Evolutionary conservation across 164 flowering plant genomes (phyloP).

Genomic region (Chimonanthus salicifolius): DNA sequence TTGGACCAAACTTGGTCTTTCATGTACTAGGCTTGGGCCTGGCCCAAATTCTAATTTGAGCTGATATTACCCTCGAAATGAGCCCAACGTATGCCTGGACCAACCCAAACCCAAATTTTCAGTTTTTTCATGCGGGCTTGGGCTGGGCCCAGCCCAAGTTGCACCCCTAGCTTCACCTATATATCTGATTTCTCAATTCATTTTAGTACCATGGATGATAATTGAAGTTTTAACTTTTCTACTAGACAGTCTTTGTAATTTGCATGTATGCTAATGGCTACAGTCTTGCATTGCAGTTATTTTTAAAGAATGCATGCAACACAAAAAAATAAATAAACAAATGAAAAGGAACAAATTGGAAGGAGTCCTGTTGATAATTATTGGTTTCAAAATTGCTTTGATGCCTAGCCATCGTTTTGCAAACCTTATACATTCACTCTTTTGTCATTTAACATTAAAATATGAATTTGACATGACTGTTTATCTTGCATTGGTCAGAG

Average conservation of each 20-base stretch:
- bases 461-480: not conserved
- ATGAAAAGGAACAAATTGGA: not conserved
- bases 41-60: too few species aligned
- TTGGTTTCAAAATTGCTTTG: not conserved
- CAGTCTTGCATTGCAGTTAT: not conserved
- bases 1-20: too few species aligned
- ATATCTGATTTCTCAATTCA: not conserved
- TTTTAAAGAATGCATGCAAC: not conserved
- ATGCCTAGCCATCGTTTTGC: not conserved
- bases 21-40: too few species aligned
- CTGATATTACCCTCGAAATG: too few species aligned
- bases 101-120: too few species aligned
- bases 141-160: too few species aligned
- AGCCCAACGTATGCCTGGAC: too few species aligned
- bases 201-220: not conserved
- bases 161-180: not conserved
- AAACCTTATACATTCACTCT: not conserved
- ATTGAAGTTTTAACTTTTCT: not conserved
- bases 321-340: not conserved
- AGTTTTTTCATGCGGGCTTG: too few species aligned
- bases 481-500: conserved; percentile 11
- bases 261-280: not conserved
- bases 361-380: too few species aligned
- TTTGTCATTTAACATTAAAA: not conserved
- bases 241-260: not conserved